phyloP scores from a whole-genome alignment of 176 grass and related monocot species.

The Zoysia japonica region DNA sequence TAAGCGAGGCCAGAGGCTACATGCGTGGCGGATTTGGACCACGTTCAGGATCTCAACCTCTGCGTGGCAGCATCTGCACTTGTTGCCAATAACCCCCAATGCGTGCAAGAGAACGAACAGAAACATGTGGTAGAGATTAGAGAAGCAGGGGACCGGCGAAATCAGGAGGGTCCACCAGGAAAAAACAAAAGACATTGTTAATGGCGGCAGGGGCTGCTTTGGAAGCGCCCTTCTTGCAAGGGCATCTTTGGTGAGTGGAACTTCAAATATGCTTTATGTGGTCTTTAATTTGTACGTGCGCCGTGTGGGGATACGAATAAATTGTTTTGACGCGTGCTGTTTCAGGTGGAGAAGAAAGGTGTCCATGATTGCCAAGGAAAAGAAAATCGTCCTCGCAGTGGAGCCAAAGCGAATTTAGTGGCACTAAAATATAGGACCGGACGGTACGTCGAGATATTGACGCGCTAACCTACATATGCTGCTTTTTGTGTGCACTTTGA shows the following conservation, averaged over 20 bases:
- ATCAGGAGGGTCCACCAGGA: background rate
- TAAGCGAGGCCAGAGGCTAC: background rate
- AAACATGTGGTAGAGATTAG: background rate
- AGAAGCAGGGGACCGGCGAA: background rate
- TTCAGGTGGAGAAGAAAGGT: background rate
- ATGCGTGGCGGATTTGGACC: background rate
- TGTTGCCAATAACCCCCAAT: no score
- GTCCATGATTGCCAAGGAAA: background rate
- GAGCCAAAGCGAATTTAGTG: background rate
- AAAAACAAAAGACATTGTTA: background rate
- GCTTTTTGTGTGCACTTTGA: background rate
- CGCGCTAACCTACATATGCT: slow-evolving; percentile 5
- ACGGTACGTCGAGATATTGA: slow-evolving; percentile 25
- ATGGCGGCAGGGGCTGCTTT: background rate
- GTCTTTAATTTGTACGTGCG: background rate
- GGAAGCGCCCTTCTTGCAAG: background rate
- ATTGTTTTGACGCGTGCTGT: background rate
- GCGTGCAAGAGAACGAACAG: background rate
- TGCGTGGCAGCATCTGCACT: background rate
- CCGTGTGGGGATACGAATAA: background rate
- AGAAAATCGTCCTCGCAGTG: background rate
- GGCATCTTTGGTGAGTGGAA: background rate
- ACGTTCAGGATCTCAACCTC: background rate
- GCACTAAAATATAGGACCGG: background rate
- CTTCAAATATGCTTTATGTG: background rate